Evolutionary conservation across 2,329 filamentous ascomycete genomes (phyloP).

Genomic region (Talaromyces marneffei): DNA sequence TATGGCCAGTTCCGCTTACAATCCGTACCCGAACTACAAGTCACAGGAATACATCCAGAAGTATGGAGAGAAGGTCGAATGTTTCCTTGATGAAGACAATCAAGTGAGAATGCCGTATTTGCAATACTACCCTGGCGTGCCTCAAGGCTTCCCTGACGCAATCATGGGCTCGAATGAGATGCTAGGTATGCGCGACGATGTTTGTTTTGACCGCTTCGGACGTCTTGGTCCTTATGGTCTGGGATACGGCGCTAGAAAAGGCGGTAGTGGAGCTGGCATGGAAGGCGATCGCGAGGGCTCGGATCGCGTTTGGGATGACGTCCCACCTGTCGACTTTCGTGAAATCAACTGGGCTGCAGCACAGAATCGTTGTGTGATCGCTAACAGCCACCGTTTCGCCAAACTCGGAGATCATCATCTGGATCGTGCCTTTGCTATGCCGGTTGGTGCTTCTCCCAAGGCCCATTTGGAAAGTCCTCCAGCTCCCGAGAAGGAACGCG

Average conservation of each 20-base stretch:
- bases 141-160: slow-evolving; percentile 76
- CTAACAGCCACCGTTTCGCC: slow-evolving; percentile 65
- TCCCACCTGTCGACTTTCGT: slow-evolving; percentile 69
- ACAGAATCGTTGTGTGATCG: slow-evolving; percentile 65
- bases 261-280: slow-evolving; percentile 78
- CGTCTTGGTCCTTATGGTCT: slow-evolving; percentile 83
- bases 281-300: slow-evolving; percentile 75
- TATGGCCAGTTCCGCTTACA: slow-evolving; percentile 50
- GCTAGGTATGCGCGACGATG: slow-evolving; percentile 69
- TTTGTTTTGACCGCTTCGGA: slow-evolving; percentile 91
- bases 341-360: slow-evolving; percentile 72
- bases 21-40: slow-evolving; percentile 63
- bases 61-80: slow-evolving; percentile 61
- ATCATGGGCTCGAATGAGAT: slow-evolving; percentile 82
- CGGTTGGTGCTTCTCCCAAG: slow-evolving; percentile 23
- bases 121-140: slow-evolving; percentile 69
- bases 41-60: slow-evolving; percentile 52
- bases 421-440: slow-evolving; percentile 32
- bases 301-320: slow-evolving; percentile 69
- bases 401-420: slow-evolving; percentile 30
- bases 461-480: slow-evolving; percentile 15
- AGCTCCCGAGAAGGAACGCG: slow-evolving; percentile 18
- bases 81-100: slow-evolving; percentile 67
- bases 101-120: slow-evolving; percentile 62
- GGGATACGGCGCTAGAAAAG: slow-evolving; percentile 72